Evolutionary conservation across 2,329 filamentous ascomycete genomes (phyloP), one percentile per base, ranked within the genome.

Genomic region (Dothideomycetes sp.): DNA sequence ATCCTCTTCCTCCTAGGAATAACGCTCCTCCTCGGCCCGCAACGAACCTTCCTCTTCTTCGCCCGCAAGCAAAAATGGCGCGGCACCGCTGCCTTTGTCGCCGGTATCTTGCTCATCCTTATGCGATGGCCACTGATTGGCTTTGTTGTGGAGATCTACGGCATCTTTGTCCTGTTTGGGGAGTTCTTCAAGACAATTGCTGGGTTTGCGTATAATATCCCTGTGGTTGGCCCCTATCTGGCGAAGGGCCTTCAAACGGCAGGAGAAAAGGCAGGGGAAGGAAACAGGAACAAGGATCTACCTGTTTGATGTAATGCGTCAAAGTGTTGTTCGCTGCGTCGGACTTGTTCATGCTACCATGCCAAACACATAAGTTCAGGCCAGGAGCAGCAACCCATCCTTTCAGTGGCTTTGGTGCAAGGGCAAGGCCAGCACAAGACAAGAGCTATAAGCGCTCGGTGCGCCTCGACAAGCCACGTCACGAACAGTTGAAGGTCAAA

Each of bases 1-100:
- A 93, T 98, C 62, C 86, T 98, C 61, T 96, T 98, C 72, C 77
- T 98, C 40, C 85, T 94, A 66, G 91, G 91, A 60, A 77, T 98
- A 18, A 94, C 88, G 19, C 82, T 96, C 44, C 93, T 96, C 54
- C 94, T 98, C 65, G 91, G 91, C 32, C 75, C 85, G 17, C 75
- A 83, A 61, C 95, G 95, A 60, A 96, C 91, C 0, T 70, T 89
- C 47, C 70, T 83, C 58, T 98, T 98, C 77, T 98, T 98, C 69
- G 84, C 87, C 37, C 82, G 91, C 45, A 81, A 79, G 52, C 86
- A 95, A 59, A 98, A 98, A 64, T 76, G 85, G 54, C 87, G 87
- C 57, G 91, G 91, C 48, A 95, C 86, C 1, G 80, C 79, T 4
- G 88, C 88, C 12, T 98, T 98, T 66, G 80, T 84, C 52, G 67